A percentile compares a stretch with the other conserved stretches of the same genome.
phyloP scores from a whole-genome alignment of 345 rosid species.

The Orychophragmus violaceus region DNA sequence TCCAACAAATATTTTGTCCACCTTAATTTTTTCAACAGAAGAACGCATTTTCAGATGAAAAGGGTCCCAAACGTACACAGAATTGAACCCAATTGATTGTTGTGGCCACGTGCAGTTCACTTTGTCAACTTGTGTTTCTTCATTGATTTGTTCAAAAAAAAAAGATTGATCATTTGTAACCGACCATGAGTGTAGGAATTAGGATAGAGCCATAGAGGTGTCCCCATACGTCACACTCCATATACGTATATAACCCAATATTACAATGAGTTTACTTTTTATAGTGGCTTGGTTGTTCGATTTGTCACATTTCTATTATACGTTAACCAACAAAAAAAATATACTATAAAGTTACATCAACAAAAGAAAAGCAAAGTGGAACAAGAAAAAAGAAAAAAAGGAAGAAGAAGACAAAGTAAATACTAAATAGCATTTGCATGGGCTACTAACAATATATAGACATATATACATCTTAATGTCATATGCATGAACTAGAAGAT shows the following conservation, averaged over 20 bases:
- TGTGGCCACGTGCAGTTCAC: constrained; percentile 20
- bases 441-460: too few species aligned
- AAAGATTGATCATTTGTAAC: constrained; percentile 13
- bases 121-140: constrained; percentile 17
- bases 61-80: too few species aligned
- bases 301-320: background rate
- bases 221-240: constrained; percentile 18
- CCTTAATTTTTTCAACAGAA: constrained; percentile 2
- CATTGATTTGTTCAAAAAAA: too few species aligned
- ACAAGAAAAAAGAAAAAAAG: background rate
- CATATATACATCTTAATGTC: too few species aligned
- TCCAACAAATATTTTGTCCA: constrained; percentile 11
- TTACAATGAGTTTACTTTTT: background rate
- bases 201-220: constrained; percentile 5
- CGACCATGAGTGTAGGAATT: constrained; percentile 13
- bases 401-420: too few species aligned
- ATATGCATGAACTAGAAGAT: too few species aligned
- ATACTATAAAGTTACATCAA: background rate
- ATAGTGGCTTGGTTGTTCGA: constrained; percentile 9
- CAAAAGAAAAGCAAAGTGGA: background rate
- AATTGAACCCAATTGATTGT: background rate
- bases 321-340: background rate
- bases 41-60: background rate
- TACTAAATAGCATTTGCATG: too few species aligned
- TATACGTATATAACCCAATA: background rate